Percentiles rank a stretch among this genome's conserved stretches.
Conservation (phyloP, 768 basidiomycete genomes). For the Mycena capillaripes region DNA sequence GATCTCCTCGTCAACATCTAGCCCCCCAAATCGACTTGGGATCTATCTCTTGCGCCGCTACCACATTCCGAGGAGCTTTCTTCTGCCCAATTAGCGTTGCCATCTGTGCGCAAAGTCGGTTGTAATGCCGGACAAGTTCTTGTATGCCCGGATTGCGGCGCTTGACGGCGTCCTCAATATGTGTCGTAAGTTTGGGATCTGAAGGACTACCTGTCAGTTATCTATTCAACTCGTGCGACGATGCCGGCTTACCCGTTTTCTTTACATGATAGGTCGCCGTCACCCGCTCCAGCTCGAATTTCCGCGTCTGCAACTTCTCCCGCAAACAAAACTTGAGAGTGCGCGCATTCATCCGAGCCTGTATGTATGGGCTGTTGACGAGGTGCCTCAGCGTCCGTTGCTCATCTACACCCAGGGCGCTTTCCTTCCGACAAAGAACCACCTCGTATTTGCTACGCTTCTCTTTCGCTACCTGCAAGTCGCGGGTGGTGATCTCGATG, state of each 20-base stretch:
- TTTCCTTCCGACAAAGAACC: neutral
- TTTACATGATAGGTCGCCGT: slow-evolving; percentile 22
- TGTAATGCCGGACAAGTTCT: slow-evolving; percentile 42
- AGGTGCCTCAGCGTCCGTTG: neutral
- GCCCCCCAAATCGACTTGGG: slow-evolving; percentile 41
- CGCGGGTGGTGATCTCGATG: neutral
- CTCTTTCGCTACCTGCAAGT: neutral
- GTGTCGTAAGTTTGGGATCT: slow-evolving; percentile 43
- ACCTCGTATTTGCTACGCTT: neutral
- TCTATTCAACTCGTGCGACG: neutral
- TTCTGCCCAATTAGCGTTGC: slow-evolving; percentile 31
- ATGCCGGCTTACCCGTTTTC: slow-evolving; percentile 39
- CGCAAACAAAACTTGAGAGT: neutral
- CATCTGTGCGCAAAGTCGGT: slow-evolving; percentile 44
- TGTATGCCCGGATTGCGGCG: slow-evolving; percentile 44
- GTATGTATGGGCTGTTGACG: neutral
- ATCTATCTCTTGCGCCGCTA: slow-evolving; percentile 41
- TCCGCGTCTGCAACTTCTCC: neutral
- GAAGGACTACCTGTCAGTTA: neutral
- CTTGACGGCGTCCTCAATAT: slow-evolving; percentile 44
- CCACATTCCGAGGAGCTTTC: slow-evolving; percentile 41
- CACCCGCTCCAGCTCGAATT: slow-evolving; percentile 1
- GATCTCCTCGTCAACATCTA: slow-evolving; percentile 55
- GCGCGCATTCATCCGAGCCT: neutral
- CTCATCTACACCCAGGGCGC: neutral